phyloP scores from a whole-genome alignment of 2,329 filamentous ascomycete species.

The Rasamsonia emersonii region DNA sequence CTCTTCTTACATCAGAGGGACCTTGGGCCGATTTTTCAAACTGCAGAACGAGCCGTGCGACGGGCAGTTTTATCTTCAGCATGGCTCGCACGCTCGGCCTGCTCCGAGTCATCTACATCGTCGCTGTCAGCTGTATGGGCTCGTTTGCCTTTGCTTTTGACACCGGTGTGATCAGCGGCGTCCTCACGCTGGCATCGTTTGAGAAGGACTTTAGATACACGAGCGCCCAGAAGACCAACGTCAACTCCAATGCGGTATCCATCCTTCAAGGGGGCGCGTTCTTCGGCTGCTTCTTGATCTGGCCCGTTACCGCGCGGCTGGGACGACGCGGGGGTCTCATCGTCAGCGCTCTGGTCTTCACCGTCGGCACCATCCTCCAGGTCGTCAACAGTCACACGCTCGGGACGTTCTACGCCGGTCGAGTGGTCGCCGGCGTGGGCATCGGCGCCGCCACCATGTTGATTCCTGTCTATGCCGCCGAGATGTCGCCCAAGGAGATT shows the following conservation, averaged over 20 bases:
- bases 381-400: constrained; percentile 6
- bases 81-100: constrained; percentile 28
- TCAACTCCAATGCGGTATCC: constrained; percentile 33
- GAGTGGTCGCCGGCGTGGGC: constrained; percentile 5
- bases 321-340: constrained; percentile 3
- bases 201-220: constrained; percentile 31
- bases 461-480: constrained; percentile 23
- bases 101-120: constrained; percentile 28
- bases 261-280: constrained; percentile 35
- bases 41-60: constrained; percentile 7
- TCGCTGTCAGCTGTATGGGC: constrained; percentile 28
- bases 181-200: constrained; percentile 38
- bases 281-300: constrained; percentile 9
- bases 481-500: constrained; percentile 25
- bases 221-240: constrained; percentile 3
- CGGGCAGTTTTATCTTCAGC: background rate
- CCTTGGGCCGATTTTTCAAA: background rate
- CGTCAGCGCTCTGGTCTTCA: constrained; percentile 3
- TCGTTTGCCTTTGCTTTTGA: constrained; percentile 33
- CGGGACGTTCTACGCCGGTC: constrained; percentile 6
- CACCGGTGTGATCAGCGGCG: constrained; percentile 33
- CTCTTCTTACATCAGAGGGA: constrained; percentile 2
- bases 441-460: constrained; percentile 11
- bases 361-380: constrained; percentile 4
- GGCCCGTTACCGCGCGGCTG: constrained; percentile 8